Evolutionary conservation across 129 eudicot genomes (phyloP).

Genomic region (Heracleum sosnowskyi): DNA sequence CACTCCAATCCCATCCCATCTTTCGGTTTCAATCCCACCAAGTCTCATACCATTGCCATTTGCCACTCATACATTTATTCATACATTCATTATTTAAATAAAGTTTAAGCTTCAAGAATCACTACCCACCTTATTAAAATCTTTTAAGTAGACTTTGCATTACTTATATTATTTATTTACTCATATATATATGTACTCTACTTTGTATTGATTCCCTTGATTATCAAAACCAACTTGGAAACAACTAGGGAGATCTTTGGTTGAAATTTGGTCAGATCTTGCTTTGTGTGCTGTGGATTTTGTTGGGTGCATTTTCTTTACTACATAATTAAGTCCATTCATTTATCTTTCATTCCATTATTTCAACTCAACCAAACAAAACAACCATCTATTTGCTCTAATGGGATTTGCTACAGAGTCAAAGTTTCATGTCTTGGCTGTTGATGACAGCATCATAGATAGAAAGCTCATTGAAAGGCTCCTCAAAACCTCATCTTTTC

Average conservation of each 20-base stretch:
- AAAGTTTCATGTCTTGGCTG: slow-evolving; percentile 89
- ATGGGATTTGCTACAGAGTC: slow-evolving; percentile 75
- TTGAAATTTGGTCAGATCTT: slow-evolving; percentile 84
- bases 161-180: slow-evolving; percentile 10
- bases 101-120: slow-evolving; percentile 11
- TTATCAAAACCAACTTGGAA: slow-evolving; percentile 42
- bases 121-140: background rate
- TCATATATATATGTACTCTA: background rate
- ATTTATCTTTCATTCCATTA: background rate
- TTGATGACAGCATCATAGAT: slow-evolving; percentile 90
- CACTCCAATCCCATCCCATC: slow-evolving; percentile 9
- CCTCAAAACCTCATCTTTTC: slow-evolving; percentile 71
- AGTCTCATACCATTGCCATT: background rate
- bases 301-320: slow-evolving; percentile 53
- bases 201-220: slow-evolving; percentile 50
- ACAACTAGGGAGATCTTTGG: slow-evolving; percentile 45
- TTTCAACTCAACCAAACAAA: background rate
- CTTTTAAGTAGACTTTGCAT: slow-evolving; percentile 1
- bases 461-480: slow-evolving; percentile 87
- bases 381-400: slow-evolving; percentile 17
- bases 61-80: background rate
- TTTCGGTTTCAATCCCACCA: slow-evolving; percentile 18
- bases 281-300: slow-evolving; percentile 76
- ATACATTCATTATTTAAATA: background rate
- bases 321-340: slow-evolving; percentile 25